phyloP scores from a whole-genome alignment of 805 yeast genomes.

The Myxozyma sirexii region DNA sequence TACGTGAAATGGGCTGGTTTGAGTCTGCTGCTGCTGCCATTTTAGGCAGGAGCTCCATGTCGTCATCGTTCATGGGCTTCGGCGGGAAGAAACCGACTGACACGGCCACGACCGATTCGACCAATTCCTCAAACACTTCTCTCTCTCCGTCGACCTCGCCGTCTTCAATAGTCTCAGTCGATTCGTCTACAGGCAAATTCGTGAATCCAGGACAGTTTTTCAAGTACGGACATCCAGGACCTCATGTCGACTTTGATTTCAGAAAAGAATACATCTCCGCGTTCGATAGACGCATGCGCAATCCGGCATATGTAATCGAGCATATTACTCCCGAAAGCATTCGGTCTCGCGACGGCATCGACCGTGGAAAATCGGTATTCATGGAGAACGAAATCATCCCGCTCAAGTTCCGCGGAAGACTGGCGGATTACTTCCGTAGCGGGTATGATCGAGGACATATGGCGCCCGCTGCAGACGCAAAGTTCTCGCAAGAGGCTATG shows the following conservation, averaged over 20 bases:
- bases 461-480: constrained; percentile 95
- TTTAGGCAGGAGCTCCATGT: not conserved
- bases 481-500: constrained; percentile 88
- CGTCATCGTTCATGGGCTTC: constrained; percentile 23
- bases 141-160: constrained; percentile 4
- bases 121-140: not conserved
- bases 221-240: constrained; percentile 94
- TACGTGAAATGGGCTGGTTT: constrained; percentile 25
- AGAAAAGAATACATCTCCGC: constrained; percentile 81
- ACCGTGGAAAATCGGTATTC: constrained; percentile 80
- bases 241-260: constrained; percentile 77
- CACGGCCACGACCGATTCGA: not conserved
- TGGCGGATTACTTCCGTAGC: constrained; percentile 87
- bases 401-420: constrained; percentile 66
- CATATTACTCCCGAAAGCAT: constrained; percentile 66
- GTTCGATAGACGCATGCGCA: constrained; percentile 79
- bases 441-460: constrained; percentile 94
- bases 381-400: constrained; percentile 87
- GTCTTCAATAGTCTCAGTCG: constrained; percentile 12
- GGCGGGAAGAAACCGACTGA: constrained; percentile 18
- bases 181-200: constrained; percentile 32
- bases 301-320: constrained; percentile 66
- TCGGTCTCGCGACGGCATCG: constrained; percentile 69
- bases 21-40: constrained; percentile 12
- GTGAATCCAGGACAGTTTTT: constrained; percentile 81